A percentile compares a stretch with the other conserved stretches of the same genome.
Evolutionary conservation across 495 filamentous ascomycete species (phyloP).

Genomic region (Endocarpon pusillum): DNA sequence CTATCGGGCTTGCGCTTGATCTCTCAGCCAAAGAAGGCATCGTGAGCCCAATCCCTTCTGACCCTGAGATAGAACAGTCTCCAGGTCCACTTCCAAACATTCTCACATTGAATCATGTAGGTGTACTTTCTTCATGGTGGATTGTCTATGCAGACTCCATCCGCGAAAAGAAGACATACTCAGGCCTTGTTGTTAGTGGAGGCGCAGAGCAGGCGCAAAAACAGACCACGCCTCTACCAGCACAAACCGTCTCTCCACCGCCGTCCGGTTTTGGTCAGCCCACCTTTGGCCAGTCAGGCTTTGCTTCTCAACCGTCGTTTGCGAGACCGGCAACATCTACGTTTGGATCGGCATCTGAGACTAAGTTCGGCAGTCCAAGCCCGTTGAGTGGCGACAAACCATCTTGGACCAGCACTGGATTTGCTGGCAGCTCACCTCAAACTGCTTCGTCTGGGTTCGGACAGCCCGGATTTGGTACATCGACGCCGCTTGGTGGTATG

Average conservation of each 20-base stretch:
- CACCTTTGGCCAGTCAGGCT: conserved; percentile 21
- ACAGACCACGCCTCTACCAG: conserved; percentile 10
- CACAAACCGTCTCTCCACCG: conserved; percentile 10
- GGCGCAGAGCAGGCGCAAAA: conserved; percentile 17
- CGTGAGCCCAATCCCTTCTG: conserved; percentile 54
- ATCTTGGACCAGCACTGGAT: conserved; percentile 3
- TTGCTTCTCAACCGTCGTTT: conserved; percentile 20
- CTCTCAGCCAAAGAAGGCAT: conserved; percentile 68
- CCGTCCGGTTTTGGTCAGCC: conserved; percentile 25
- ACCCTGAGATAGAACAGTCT: conserved; percentile 55
- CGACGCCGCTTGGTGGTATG: conserved; percentile 26
- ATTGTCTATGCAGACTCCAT: conserved; percentile 79
- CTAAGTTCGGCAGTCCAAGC: conserved; percentile 14
- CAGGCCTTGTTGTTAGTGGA: conserved; percentile 39
- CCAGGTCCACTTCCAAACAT: conserved; percentile 71
- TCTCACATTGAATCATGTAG: conserved; percentile 78
- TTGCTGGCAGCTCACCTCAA: conserved; percentile 5
- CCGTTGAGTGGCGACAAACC: conserved; percentile 10
- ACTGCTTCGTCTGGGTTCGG: conserved; percentile 7
- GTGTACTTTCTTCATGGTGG: conserved; percentile 76
- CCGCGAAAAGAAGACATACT: conserved; percentile 50
- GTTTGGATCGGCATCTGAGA: conserved; percentile 20
- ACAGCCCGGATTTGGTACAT: conserved; percentile 31
- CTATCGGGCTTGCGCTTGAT: conserved; percentile 69
- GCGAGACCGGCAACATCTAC: conserved; percentile 10